Percentiles rank a stretch among this genome's conserved stretches.
Evolutionary conservation across 495 filamentous ascomycete genomes (phyloP).

Genomic region (Tirmania nivea): DNA sequence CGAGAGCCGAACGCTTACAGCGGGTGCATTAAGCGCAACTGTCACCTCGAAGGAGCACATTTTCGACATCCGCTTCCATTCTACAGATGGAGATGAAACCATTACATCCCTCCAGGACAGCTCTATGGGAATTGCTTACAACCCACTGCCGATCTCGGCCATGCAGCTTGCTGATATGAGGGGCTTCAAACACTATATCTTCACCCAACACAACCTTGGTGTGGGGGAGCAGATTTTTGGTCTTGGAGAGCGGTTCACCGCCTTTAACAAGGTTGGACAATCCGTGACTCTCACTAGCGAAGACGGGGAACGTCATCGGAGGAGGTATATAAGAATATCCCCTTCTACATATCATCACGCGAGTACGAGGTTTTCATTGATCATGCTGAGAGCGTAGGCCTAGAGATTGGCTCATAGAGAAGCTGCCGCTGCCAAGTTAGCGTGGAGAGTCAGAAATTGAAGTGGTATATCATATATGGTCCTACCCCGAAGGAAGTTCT

Average conservation of each 20-base stretch:
- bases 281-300: constrained; percentile 46
- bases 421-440: too few species aligned
- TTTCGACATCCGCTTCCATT: constrained; percentile 34
- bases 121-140: constrained; percentile 37
- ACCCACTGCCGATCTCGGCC: constrained; percentile 27
- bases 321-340: constrained; percentile 52
- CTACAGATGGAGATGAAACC: constrained; percentile 25
- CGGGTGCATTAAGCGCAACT: constrained; percentile 33
- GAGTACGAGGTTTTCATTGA: constrained; percentile 56
- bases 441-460: too few species aligned
- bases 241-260: constrained; percentile 48
- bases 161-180: constrained; percentile 33
- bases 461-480: too few species aligned
- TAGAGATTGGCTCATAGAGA: too few species aligned
- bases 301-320: constrained; percentile 52
- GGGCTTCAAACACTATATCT: constrained; percentile 36
- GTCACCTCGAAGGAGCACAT: constrained; percentile 31
- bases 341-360: constrained; percentile 44
- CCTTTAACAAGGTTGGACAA: constrained; percentile 49
- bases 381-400: constrained; percentile 32
- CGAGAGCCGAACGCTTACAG: constrained; percentile 29
- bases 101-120: constrained; percentile 39
- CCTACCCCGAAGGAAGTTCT: too few species aligned
- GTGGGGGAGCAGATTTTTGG: constrained; percentile 50
- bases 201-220: constrained; percentile 37